A percentile compares a stretch with the other conserved stretches of the same genome.
Conservation (phyloP, 768 basidiomycete genomes). For the Suillus discolor region DNA sequence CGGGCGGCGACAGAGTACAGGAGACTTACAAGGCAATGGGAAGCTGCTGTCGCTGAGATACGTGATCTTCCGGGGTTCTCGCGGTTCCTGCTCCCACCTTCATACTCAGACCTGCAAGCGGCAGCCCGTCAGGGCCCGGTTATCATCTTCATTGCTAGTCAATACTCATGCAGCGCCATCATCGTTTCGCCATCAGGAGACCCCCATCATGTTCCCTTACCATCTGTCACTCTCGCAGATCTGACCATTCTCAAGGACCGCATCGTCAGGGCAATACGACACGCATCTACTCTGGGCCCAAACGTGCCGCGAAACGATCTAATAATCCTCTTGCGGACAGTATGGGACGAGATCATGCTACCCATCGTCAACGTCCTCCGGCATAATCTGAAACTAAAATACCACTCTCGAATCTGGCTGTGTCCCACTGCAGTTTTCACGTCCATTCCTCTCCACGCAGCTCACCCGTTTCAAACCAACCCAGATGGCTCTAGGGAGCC, state of each 20-base stretch:
- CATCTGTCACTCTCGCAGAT: neutral
- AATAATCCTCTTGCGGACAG: neutral
- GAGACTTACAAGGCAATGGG: neutral
- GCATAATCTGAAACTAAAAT: too few relatives aligned
- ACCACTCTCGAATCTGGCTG: neutral
- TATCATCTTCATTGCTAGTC: neutral
- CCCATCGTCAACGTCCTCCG: neutral
- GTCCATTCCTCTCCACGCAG: too few relatives aligned
- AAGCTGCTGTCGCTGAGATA: neutral
- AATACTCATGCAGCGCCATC: neutral
- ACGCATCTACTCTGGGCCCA: neutral
- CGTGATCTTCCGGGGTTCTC: too few relatives aligned
- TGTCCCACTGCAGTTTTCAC: neutral
- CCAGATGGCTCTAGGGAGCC: neutral
- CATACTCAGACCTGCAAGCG: neutral
- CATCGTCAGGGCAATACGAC: slow-evolving; percentile 3
- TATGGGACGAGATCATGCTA: neutral
- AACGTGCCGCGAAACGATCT: neutral
- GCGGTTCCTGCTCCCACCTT: too few relatives aligned
- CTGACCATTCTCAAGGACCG: slow-evolving; percentile 11
- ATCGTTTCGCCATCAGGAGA: neutral
- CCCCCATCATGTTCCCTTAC: neutral
- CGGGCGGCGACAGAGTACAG: neutral
- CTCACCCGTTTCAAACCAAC: neutral
- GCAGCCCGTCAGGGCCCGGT: neutral